Conservation (phyloP, 2,329 filamentous ascomycete species). For the Magnaporthiopsis poae region DNA sequence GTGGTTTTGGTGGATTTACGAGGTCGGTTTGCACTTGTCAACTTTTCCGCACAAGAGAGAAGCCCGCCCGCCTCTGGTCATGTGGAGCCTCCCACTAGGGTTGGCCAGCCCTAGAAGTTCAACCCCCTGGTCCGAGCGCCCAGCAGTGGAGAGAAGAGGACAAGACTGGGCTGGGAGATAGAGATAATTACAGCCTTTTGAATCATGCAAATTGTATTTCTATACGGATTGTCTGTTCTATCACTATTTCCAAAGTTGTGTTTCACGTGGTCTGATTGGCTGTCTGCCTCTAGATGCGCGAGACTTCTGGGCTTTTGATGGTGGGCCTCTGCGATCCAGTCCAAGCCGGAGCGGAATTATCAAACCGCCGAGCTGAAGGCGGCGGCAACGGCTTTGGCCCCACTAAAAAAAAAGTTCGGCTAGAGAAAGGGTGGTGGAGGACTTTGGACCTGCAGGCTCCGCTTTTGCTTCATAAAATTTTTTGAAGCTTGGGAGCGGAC, state of each 20-base stretch:
- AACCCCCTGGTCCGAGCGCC: background rate
- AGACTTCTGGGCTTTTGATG: background rate
- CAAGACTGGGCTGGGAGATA: background rate
- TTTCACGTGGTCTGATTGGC: background rate
- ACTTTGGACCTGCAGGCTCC: slow-evolving; percentile 4
- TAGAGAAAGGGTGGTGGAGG: background rate
- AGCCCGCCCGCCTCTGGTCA: slow-evolving; percentile 7
- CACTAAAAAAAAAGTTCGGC: slow-evolving; percentile 5
- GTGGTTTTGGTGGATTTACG: slow-evolving; percentile 5
- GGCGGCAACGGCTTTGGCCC: background rate
- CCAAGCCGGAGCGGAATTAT: background rate
- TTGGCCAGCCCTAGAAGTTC: slow-evolving; percentile 11
- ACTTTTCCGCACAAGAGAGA: slow-evolving; percentile 10
- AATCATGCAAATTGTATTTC: background rate
- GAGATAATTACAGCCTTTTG: background rate
- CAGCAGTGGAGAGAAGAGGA: background rate
- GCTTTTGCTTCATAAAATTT: slow-evolving; percentile 3
- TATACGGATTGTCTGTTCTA: background rate
- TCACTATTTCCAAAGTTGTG: background rate
- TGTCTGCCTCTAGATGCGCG: background rate
- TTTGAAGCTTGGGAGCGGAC: slow-evolving; percentile 3
- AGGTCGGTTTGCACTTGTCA: slow-evolving; percentile 8
- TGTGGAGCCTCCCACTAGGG: slow-evolving; percentile 10
- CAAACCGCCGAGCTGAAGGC: background rate
- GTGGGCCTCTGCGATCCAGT: background rate